Evolutionary conservation across 2,329 filamentous ascomycete genomes (phyloP).

Genomic region (Pseudogymnoascus sp.): DNA sequence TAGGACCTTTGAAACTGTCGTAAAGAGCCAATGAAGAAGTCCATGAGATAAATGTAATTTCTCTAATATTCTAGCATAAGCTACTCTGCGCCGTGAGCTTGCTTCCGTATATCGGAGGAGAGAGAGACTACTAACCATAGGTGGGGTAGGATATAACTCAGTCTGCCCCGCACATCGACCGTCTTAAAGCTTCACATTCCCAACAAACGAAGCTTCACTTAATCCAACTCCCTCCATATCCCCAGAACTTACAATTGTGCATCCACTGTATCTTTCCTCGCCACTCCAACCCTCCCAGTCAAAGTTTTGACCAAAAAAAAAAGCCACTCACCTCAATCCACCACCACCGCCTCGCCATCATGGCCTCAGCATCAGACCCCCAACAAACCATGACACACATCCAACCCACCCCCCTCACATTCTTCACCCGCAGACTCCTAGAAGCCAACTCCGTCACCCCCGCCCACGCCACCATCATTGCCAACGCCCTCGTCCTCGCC

Average conservation of each 20-base stretch:
- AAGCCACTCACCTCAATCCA: not conserved
- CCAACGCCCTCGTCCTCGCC: slow-evolving; percentile 61
- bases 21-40: not conserved
- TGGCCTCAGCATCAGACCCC: not conserved
- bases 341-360: not conserved
- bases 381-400: not conserved
- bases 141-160: not conserved
- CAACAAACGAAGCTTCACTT: not conserved
- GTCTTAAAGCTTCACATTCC: not conserved
- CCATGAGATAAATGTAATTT: not conserved
- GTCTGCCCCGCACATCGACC: slow-evolving; percentile 1
- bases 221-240: not conserved
- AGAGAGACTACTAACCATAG: not conserved
- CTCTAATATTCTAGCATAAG: not conserved
- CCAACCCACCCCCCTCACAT: not conserved
- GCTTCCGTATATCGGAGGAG: not conserved
- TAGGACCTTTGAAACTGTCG: not conserved
- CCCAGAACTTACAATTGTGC: not conserved
- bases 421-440: slow-evolving; percentile 47
- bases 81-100: not conserved
- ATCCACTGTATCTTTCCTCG: not conserved
- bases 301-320: not conserved
- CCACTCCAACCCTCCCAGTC: not conserved
- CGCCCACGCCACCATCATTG: slow-evolving; percentile 51
- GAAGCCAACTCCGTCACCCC: slow-evolving; percentile 50